These are phyloP conservation scores for Cyberlindnera euphorbiae DNA, from an alignment of 805 yeast species.

Conservation along the genomic window DNA sequence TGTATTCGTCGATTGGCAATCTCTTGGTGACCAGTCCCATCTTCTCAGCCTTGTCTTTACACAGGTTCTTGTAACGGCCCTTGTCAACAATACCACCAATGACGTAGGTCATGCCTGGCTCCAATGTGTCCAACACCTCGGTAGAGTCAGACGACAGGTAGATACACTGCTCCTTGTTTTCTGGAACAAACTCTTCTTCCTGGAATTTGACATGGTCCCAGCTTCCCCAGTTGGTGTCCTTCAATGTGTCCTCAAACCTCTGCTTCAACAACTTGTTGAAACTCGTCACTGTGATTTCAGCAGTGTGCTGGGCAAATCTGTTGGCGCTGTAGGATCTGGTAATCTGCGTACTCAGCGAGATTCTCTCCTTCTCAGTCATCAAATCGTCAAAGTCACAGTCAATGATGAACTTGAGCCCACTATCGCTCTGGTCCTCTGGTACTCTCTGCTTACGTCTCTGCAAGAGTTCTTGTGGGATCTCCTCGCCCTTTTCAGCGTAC, in stretches of 20 bases:
- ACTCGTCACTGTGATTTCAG: slow-evolving; percentile 57
- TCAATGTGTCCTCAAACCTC: slow-evolving; percentile 62
- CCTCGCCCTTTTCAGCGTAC: slow-evolving; percentile 35
- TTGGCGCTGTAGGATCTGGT: slow-evolving; percentile 79
- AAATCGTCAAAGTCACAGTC: slow-evolving; percentile 90
- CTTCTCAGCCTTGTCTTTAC: slow-evolving; percentile 74
- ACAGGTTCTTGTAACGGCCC: slow-evolving; percentile 77
- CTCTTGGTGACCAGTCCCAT: slow-evolving; percentile 69
- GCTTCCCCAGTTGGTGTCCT: slow-evolving; percentile 45
- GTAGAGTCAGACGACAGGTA: slow-evolving; percentile 89
- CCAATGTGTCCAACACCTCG: slow-evolving; percentile 56
- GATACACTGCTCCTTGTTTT: slow-evolving; percentile 40
- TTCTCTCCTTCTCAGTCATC: slow-evolving; percentile 71
- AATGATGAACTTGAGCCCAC: slow-evolving; percentile 55
- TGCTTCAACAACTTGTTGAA: slow-evolving; percentile 60
- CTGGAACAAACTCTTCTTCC: slow-evolving; percentile 25
- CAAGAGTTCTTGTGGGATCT: slow-evolving; percentile 34
- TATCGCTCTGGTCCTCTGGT: slow-evolving; percentile 39
- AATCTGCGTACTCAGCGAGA: slow-evolving; percentile 74
- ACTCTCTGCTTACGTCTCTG: slow-evolving; percentile 30
- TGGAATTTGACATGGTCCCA: slow-evolving; percentile 67
- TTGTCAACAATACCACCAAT: slow-evolving; percentile 97
- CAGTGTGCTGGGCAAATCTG: slow-evolving; percentile 51
- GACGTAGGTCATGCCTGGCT: slow-evolving; percentile 70
- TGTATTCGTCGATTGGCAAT: slow-evolving; percentile 82